These are phyloP conservation scores for Solanum phureja DNA, from an alignment of 257 asterid species.

Conservation along the genomic window DNA sequence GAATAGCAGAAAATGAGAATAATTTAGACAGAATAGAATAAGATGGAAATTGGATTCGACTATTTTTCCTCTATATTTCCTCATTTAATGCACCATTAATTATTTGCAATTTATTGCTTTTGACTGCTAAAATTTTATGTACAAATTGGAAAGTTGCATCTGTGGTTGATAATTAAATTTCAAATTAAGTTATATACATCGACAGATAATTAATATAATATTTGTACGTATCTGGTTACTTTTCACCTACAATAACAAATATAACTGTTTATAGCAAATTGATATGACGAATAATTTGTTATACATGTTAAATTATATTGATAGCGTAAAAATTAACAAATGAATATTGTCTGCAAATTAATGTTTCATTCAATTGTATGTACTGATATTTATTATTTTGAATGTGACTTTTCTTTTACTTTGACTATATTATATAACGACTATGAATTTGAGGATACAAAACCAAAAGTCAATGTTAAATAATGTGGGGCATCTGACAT, in stretches of 20 bases:
- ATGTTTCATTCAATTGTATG: neutral
- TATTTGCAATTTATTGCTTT: neutral
- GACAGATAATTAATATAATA: neutral
- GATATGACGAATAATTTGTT: neutral
- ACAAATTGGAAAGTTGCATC: neutral
- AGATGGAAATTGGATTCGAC: neutral
- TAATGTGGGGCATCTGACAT: neutral
- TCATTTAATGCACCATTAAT: neutral
- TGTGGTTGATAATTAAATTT: neutral
- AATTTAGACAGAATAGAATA: neutral
- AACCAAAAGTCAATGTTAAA: neutral
- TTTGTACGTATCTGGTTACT: neutral
- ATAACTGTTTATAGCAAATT: neutral
- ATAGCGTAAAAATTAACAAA: neutral
- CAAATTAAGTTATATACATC: neutral
- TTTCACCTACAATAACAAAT: neutral
- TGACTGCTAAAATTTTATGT: neutral
- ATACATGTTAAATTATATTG: neutral
- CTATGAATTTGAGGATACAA: neutral
- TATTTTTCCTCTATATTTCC: neutral
- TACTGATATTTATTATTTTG: neutral
- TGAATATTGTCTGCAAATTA: neutral
- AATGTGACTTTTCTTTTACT: neutral
- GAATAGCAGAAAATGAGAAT: neutral
- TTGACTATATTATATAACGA: neutral